A percentile compares a stretch with the other conserved stretches of the same genome.
Evolutionary conservation across 345 rosid genomes (phyloP).

Genomic region (Ricinus communis): DNA sequence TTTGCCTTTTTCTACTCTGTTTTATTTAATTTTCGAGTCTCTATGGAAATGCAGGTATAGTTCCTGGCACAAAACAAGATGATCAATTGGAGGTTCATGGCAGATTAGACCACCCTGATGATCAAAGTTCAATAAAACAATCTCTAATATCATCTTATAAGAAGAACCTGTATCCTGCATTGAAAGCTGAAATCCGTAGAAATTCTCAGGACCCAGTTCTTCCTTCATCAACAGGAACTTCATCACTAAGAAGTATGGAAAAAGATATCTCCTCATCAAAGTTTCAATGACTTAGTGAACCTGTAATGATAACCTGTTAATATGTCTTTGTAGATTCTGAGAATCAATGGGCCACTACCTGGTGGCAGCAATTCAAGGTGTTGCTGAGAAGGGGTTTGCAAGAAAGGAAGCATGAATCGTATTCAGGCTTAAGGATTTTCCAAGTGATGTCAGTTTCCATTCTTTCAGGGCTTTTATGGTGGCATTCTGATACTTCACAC

Average conservation of each 20-base stretch:
- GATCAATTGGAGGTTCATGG: constrained; percentile 50
- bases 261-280: neutral
- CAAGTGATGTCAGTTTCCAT: constrained; percentile 83
- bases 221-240: constrained; percentile 26
- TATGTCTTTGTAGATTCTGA: constrained; percentile 33
- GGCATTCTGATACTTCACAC: constrained; percentile 66
- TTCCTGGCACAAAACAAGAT: constrained; percentile 55
- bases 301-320: constrained; percentile 10
- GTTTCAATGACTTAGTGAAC: neutral
- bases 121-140: constrained; percentile 64
- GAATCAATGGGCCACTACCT: constrained; percentile 70
- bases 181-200: constrained; percentile 56
- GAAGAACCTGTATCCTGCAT: constrained; percentile 50
- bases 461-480: constrained; percentile 88
- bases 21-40: neutral
- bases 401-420: constrained; percentile 86
- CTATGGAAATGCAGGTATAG: constrained; percentile 50
- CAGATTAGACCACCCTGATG: constrained; percentile 54
- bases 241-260: constrained; percentile 38
- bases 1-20: too few species aligned
- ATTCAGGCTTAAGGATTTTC: constrained; percentile 72
- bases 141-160: constrained; percentile 54
- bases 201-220: constrained; percentile 27
- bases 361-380: constrained; percentile 83
- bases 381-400: constrained; percentile 65